These are phyloP conservation scores for Penicillium nucicola DNA, from an alignment of 495 filamentous ascomycete genomes.

Conservation along the genomic window DNA sequence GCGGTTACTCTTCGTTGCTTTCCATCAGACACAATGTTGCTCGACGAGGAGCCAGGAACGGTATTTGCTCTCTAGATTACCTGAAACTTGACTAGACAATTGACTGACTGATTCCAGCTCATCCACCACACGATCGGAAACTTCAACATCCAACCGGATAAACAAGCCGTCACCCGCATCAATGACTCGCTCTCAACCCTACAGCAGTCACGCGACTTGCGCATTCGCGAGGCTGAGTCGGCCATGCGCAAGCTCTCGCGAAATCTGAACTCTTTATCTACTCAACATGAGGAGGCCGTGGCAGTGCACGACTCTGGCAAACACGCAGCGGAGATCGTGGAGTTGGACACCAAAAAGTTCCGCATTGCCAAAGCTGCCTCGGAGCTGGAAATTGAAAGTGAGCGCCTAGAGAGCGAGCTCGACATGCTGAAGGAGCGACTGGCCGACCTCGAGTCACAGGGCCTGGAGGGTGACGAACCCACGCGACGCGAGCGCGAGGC, in stretches of 20 bases:
- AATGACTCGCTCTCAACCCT: conserved; percentile 76
- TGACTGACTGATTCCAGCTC: conserved; percentile 54
- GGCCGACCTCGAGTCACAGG: conserved; percentile 82
- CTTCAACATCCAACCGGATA: conserved; percentile 92
- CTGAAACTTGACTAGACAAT: background rate
- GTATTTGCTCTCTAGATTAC: conserved; percentile 43
- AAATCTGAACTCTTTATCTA: conserved; percentile 60
- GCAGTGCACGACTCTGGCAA: conserved; percentile 66
- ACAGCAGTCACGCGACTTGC: conserved; percentile 71
- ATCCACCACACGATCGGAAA: conserved; percentile 87
- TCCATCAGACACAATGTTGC: conserved; percentile 66
- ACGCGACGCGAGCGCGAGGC: conserved; percentile 58
- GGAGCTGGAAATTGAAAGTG: conserved; percentile 88
- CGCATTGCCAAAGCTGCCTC: conserved; percentile 82
- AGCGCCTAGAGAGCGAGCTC: conserved; percentile 78
- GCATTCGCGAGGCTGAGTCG: conserved; percentile 66
- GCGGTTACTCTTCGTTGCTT: background rate
- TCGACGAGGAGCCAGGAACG: conserved; percentile 90
- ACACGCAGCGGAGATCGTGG: conserved; percentile 77
- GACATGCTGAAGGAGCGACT: conserved; percentile 71
- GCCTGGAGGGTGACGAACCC: conserved; percentile 56
- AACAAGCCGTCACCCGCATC: conserved; percentile 79
- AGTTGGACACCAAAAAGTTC: conserved; percentile 91
- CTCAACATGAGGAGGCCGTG: conserved; percentile 69
- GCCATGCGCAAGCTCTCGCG: conserved; percentile 73